Conservation (phyloP, 1,284 basidiomycete species). For the Tilletia horrida region DNA sequence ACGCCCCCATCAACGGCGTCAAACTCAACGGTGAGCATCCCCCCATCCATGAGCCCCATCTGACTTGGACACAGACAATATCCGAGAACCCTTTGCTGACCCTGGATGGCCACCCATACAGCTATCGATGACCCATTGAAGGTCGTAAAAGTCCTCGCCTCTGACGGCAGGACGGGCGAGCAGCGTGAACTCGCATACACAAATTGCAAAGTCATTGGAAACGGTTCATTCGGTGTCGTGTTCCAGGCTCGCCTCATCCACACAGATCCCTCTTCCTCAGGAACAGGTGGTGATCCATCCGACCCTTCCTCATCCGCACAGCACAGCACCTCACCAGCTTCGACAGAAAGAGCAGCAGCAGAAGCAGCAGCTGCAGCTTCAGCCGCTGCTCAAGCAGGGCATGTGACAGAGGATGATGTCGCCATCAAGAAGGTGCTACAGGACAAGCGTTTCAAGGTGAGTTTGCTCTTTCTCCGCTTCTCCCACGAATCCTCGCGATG, state of each 20-base stretch:
- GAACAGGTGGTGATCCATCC: background rate
- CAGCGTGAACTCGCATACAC: conserved; percentile 87
- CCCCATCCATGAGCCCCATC: background rate
- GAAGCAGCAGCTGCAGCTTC: conserved; percentile 16
- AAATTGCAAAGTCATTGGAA: conserved; percentile 96
- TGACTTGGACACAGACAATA: no score
- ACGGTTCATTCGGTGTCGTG: conserved; percentile 97
- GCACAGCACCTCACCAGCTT: background rate
- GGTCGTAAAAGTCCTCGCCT: conserved; percentile 88
- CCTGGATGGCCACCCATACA: conserved; percentile 14
- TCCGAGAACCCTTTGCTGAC: no score
- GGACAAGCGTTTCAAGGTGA: conserved; percentile 99
- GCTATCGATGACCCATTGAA: conserved; percentile 81
- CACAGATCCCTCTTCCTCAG: conserved; percentile 16
- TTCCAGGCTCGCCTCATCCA: conserved; percentile 69
- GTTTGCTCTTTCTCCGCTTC: conserved; percentile 31
- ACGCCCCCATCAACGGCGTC: conserved; percentile 45
- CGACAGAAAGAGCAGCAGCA: conserved; percentile 10
- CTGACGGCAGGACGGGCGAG: conserved; percentile 87
- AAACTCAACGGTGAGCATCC: conserved; percentile 37
- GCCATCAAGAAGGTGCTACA: conserved; percentile 99
- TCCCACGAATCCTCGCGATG: conserved; percentile 26
- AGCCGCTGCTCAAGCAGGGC: conserved; percentile 18
- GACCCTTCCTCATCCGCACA: conserved; percentile 9
- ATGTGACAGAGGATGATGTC: conserved; percentile 68